These are phyloP conservation scores for Phyllosticta citriasiana DNA, from an alignment of 2,329 filamentous ascomycete genomes.

Conservation along the genomic window DNA sequence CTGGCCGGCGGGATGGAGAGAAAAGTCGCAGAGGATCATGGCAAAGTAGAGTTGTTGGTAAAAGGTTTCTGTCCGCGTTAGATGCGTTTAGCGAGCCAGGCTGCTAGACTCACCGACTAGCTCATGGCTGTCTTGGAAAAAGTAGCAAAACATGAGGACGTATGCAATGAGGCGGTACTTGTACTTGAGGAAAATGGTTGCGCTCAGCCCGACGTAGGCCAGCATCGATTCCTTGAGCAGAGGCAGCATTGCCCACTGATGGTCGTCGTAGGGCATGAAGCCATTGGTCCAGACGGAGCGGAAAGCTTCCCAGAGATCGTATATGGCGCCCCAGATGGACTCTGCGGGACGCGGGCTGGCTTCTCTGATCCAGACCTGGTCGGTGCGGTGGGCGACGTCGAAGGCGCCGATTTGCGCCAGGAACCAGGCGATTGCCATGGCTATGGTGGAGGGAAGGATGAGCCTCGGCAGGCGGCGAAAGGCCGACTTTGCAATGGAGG, in stretches of 20 bases:
- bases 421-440: slow-evolving; percentile 41
- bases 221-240: slow-evolving; percentile 42
- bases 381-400: slow-evolving; percentile 36
- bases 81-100: neutral
- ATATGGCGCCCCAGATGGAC: slow-evolving; percentile 36
- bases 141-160: slow-evolving; percentile 38
- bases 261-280: slow-evolving; percentile 43
- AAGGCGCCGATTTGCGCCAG: slow-evolving; percentile 42
- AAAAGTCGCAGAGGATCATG: slow-evolving; percentile 42
- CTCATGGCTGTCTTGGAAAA: slow-evolving; percentile 36
- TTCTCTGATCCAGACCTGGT: slow-evolving; percentile 43
- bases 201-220: slow-evolving; percentile 39
- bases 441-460: slow-evolving; percentile 43
- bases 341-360: slow-evolving; percentile 37
- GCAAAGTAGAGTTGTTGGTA: slow-evolving; percentile 43
- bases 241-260: slow-evolving; percentile 46
- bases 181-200: slow-evolving; percentile 40
- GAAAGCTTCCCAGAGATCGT: slow-evolving; percentile 36
- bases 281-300: slow-evolving; percentile 41
- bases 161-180: slow-evolving; percentile 38
- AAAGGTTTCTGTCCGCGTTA: slow-evolving; percentile 37
- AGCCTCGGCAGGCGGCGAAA: slow-evolving; percentile 44
- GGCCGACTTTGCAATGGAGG: slow-evolving; percentile 42
- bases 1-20: slow-evolving; percentile 37
- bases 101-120: slow-evolving; percentile 32